Evolutionary conservation across 2,329 filamentous ascomycete species (phyloP), one percentile per base, ranked within the genome.

Genomic region (Chaetomium strumarium): DNA sequence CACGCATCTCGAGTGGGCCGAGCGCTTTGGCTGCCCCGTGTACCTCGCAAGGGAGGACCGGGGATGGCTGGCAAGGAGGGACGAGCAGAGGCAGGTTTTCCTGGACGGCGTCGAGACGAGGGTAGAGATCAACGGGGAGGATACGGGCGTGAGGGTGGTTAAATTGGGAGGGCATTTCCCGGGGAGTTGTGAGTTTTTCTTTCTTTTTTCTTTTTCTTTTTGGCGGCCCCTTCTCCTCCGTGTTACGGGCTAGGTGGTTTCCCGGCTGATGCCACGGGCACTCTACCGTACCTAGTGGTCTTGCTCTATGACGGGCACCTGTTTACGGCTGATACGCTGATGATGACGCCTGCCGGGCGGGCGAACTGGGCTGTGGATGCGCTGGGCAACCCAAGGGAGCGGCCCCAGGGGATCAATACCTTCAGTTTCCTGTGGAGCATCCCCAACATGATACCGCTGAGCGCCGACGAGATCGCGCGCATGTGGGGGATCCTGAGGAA

Each of bases 131-230:
- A 24, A 44, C 10, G 58, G 62, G 5, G 48, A 61, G 14, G 67
- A 67, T 46, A 72, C 74, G 0, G 81, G 79, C 0, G 74, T 84
- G 3, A 78, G 72, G 31, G 81, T 79, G 0, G 73, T 92, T 47
- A 88, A 89, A 66, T 75, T 85, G 0, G 87, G 88, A 0, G 89
- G 89, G 0, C 88, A 95, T 70, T 93, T 93, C 62, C 84, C 85
- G 0, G 89, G 89, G 0, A 88, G 83, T 58, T 69, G 56, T 60
- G 43, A 31, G 58, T 54, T 2, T n/a, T 6, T 12, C 30, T 43
- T 17, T 3, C 29, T 29, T 13, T 9, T 31, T 33, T 14, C 17
- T 13, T n/a, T 9, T 31, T 33, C n/a, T 39, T 40, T 34, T 17
- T n/a, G 14, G n/a, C n/a, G n/a, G n/a, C n/a, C n/a, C n/a, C n/a